Conservation (phyloP, 2,329 filamentous ascomycete species). For the Monosporascus sp. region DNA sequence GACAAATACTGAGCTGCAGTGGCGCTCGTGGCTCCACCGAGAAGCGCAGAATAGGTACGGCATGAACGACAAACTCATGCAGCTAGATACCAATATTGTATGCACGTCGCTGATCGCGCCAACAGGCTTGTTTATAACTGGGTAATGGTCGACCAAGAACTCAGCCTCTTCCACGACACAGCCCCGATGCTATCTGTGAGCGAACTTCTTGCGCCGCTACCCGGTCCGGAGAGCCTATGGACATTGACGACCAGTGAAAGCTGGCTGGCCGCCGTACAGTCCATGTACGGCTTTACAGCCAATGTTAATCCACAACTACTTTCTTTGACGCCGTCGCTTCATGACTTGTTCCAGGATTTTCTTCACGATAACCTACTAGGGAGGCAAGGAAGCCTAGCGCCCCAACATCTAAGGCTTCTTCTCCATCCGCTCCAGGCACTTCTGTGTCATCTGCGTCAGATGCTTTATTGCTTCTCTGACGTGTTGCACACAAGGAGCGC, state of each 20-base stretch:
- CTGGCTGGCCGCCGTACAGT: constrained; percentile 56
- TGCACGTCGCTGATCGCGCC: constrained; percentile 12
- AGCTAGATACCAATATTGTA: constrained; percentile 4
- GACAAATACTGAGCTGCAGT: constrained; percentile 44
- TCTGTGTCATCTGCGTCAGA: constrained; percentile 59
- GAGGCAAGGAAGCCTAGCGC: constrained; percentile 37
- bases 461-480: constrained; percentile 61
- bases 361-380: constrained; percentile 56
- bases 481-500: constrained; percentile 38
- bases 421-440: constrained; percentile 64
- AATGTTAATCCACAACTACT: constrained; percentile 48
- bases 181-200: constrained; percentile 59
- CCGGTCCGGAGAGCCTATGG: constrained; percentile 58
- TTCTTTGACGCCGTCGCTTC: constrained; percentile 51
- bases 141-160: constrained; percentile 69
- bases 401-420: constrained; percentile 60
- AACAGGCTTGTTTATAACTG: constrained; percentile 66
- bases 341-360: constrained; percentile 63
- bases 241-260: constrained; percentile 50
- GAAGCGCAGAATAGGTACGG: constrained; percentile 58
- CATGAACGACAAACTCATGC: constrained; percentile 10
- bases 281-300: constrained; percentile 47
- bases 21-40: constrained; percentile 60
- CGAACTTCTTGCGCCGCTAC: constrained; percentile 60
- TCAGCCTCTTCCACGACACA: constrained; percentile 61